phyloP scores from a whole-genome alignment of 2,329 filamentous ascomycete genomes.

The Nemania bipapillata region DNA sequence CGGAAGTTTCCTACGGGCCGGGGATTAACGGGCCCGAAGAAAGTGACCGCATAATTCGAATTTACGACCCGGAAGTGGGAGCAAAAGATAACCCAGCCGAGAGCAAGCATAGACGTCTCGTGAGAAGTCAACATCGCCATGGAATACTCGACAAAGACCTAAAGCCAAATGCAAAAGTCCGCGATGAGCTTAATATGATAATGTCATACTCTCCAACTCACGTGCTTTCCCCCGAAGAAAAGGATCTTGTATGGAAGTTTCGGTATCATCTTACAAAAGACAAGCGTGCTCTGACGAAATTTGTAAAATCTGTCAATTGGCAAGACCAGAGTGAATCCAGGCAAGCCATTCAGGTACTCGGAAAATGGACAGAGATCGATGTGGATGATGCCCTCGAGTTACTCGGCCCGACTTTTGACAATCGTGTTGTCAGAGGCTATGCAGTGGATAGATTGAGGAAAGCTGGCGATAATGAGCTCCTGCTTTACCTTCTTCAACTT shows the following conservation, averaged over 20 bases:
- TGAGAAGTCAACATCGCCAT: conserved; percentile 88
- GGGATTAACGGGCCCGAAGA: conserved; percentile 79
- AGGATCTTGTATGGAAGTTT: conserved; percentile 97
- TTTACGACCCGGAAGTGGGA: conserved; percentile 94
- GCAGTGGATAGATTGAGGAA: conserved; percentile 92
- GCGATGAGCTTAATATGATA: conserved; percentile 91
- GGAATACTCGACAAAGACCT: conserved; percentile 94
- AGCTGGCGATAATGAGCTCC: conserved; percentile 88
- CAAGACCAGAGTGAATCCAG: conserved; percentile 83
- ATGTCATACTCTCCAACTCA: conserved; percentile 94
- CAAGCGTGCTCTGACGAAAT: conserved; percentile 92
- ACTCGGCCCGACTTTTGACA: conserved; percentile 90
- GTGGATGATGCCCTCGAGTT: conserved; percentile 96
- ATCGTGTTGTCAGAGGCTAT: conserved; percentile 86
- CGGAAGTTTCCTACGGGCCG: conserved; percentile 88
- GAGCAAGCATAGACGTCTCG: conserved; percentile 89
- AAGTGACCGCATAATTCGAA: conserved; percentile 74
- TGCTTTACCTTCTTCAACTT: conserved; percentile 90
- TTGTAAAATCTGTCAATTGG: conserved; percentile 98
- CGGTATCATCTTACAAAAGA: conserved; percentile 92
- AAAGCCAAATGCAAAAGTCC: conserved; percentile 94
- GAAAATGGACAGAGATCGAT: conserved; percentile 96
- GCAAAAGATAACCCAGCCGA: conserved; percentile 92
- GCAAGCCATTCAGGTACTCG: conserved; percentile 88
- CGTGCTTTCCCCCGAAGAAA: conserved; percentile 86